Evolutionary conservation across 2,329 filamentous ascomycete genomes (phyloP), one percentile per base, ranked within the genome.

Genomic region (Alternaria burnsii): DNA sequence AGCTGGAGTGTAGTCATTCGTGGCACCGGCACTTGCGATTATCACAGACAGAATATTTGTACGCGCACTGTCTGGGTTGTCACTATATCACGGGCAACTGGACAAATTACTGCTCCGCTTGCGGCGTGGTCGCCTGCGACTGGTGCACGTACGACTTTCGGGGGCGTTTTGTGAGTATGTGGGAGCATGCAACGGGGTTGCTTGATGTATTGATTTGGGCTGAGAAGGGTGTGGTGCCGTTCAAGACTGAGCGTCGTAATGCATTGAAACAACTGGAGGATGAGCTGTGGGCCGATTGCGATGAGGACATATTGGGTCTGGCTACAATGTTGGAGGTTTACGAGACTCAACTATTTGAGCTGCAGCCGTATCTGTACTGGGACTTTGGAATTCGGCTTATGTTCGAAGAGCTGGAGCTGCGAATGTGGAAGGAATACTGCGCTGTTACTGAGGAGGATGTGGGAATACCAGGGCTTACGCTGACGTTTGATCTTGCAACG

Each of bases 71-170:
- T 7, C 14, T 16, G 22, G 30, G 47, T 18, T 51, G 34, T 38
- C 1, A 2, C 16, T 51, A 51, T 26, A n/a, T 10, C 10, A 32
- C 30, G 32, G 24, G 38, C 14, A 18, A 20, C 16, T 51, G 47
- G 47, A 51, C 47, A 20, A 51, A 51, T 20, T 51, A n/a, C 20
- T 51, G 47, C 34, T 51, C 47, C 22, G 3, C 16, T 20, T 51
- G 47, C 47, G 47, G 47, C 8, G 12, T 51, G 30, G 32, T 51
- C 30, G 47, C 47, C 18, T 51, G 47, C 5, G 34, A 51, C 18
- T 51, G 32, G 47, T 51, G 47, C 22, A 4, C 30, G 16, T 24
- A 12, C 5, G 18, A 20, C 32, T 51, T 51, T 12, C 28, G 28
- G 18, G 12, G 2, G 11, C 28, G 44, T 4, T 48, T 22, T 28